phyloP scores from a whole-genome alignment of 345 rosid species.

The Brassica cretica region DNA sequence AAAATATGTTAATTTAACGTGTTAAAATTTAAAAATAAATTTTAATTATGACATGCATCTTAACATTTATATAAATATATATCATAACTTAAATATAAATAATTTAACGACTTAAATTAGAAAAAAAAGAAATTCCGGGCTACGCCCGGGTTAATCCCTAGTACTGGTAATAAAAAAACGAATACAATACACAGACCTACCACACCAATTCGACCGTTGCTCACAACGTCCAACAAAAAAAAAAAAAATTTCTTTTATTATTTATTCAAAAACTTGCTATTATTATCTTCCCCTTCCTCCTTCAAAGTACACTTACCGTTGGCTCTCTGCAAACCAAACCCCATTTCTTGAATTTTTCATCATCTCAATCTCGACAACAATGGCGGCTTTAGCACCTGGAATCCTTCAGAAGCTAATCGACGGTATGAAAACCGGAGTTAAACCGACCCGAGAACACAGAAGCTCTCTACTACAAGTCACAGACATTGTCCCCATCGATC shows the following conservation, averaged over 20 bases:
- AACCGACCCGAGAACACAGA: constrained; percentile 84
- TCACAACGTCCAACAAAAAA: constrained; percentile 22
- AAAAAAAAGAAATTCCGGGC: no score
- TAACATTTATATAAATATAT: no score
- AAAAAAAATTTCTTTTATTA: not conserved
- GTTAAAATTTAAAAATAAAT: no score
- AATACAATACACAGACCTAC: constrained; percentile 23
- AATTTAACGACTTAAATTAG: no score
- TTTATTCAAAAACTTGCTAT: not conserved
- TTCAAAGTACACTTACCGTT: constrained; percentile 34
- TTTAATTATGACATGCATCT: no score
- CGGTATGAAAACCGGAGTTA: constrained; percentile 84
- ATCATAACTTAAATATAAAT: no score
- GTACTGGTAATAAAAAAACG: not conserved
- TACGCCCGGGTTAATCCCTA: no score
- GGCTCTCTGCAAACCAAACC: constrained; percentile 7
- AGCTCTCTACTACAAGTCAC: constrained; percentile 87
- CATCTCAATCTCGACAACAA: constrained; percentile 18
- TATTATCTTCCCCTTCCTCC: constrained; percentile 3
- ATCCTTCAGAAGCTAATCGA: constrained; percentile 69
- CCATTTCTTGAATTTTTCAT: constrained; percentile 17
- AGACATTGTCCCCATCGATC: constrained; percentile 92
- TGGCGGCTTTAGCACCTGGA: constrained; percentile 89
- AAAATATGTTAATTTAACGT: no score
- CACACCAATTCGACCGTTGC: constrained; percentile 41